Conservation (phyloP, 495 filamentous ascomycete genomes). For the Penicillium taxi region DNA sequence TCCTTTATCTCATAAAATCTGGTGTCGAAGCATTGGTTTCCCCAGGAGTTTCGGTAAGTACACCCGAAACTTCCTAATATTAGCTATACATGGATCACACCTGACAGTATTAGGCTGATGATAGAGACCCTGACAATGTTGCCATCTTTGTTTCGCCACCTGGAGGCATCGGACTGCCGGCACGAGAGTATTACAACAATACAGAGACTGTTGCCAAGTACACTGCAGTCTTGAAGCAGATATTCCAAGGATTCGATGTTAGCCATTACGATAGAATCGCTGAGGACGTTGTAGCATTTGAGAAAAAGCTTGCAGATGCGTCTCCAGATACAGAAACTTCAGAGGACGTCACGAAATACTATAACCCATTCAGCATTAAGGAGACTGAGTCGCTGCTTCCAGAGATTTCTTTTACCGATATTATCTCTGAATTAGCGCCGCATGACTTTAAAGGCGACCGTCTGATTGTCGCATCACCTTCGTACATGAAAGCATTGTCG, state of each 20-base stretch:
- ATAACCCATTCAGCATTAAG: conserved; percentile 47
- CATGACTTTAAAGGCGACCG: conserved; percentile 40
- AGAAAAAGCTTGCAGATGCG: conserved; percentile 51
- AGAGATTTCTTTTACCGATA: conserved; percentile 43
- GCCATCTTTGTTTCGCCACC: conserved; percentile 50
- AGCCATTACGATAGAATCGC: conserved; percentile 19
- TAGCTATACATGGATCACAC: not conserved
- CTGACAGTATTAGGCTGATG: conserved; percentile 38
- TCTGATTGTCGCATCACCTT: conserved; percentile 51
- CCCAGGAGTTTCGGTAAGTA: conserved; percentile 43
- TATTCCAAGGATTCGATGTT: conserved; percentile 28
- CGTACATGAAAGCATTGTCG: conserved; percentile 46
- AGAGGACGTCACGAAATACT: conserved; percentile 53
- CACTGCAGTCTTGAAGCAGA: conserved; percentile 37
- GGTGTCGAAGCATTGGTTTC: conserved; percentile 44
- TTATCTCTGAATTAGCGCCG: conserved; percentile 49
- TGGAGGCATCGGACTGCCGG: conserved; percentile 48
- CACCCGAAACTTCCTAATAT: not conserved
- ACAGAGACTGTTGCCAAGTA: conserved; percentile 46
- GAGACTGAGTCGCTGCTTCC: conserved; percentile 48
- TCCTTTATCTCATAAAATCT: conserved; percentile 47
- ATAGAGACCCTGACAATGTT: conserved; percentile 58
- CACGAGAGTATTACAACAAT: conserved; percentile 59
- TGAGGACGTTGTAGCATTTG: conserved; percentile 49
- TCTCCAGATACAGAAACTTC: conserved; percentile 51